These are phyloP conservation scores for Ambrosiella xylebori DNA, from an alignment of 2,329 filamentous ascomycete species.

Conservation along the genomic window DNA sequence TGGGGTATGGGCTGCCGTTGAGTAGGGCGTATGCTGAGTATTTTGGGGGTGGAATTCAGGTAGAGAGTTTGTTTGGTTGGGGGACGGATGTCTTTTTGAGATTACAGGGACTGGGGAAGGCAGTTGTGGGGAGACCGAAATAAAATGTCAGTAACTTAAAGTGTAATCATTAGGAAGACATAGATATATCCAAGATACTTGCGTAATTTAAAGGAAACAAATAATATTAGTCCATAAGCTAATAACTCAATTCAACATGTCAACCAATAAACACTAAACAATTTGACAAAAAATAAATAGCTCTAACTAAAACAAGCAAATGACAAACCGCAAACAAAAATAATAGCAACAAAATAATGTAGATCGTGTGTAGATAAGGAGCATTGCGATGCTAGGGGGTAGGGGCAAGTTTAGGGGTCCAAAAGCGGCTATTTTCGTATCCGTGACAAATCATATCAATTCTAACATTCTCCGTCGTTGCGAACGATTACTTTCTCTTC, in stretches of 20 bases:
- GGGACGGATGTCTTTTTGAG: conserved; percentile 54
- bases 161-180: too few species aligned
- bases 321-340: background rate
- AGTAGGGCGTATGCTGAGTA: conserved; percentile 93
- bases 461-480: background rate
- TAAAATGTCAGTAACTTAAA: too few species aligned
- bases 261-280: background rate
- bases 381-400: background rate
- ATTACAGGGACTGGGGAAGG: conserved; percentile 44
- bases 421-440: conserved; percentile 1
- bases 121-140: conserved; percentile 18
- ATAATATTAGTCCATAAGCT: conserved; percentile 8
- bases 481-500: background rate
- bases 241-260: background rate
- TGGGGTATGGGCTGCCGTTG: conserved; percentile 83
- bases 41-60: conserved; percentile 83
- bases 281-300: background rate
- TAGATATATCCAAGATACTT: too few species aligned
- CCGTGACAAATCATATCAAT: background rate
- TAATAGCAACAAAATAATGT: background rate
- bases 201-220: conserved; percentile 12
- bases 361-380: background rate
- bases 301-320: conserved; percentile 1
- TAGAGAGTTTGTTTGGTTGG: conserved; percentile 96
- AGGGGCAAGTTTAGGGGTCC: background rate